Evolutionary conservation across 495 filamentous ascomycete genomes (phyloP).

Genomic region (Penicillium paradoxum): DNA sequence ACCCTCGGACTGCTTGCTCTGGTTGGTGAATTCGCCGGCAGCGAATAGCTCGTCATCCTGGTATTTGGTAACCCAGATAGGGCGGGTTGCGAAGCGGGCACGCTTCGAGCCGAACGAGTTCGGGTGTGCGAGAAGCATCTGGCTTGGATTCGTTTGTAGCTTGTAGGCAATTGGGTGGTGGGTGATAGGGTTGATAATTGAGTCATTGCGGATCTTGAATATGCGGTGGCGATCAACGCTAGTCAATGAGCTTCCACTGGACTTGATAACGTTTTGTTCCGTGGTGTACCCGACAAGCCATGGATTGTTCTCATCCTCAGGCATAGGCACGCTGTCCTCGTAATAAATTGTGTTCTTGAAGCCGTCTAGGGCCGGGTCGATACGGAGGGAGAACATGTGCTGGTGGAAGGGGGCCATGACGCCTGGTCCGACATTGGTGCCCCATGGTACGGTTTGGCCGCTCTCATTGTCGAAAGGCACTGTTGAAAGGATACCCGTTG

Average conservation of each 20-base stretch:
- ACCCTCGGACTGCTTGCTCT: conserved; percentile 57
- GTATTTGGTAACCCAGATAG: conserved; percentile 79
- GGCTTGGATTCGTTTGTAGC: conserved; percentile 64
- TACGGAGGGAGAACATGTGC: conserved; percentile 84
- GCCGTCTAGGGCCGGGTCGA: conserved; percentile 80
- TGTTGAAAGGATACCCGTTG: conserved; percentile 83
- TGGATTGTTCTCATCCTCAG: conserved; percentile 67
- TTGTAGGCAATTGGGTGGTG: conserved; percentile 77
- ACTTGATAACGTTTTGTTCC: conserved; percentile 53
- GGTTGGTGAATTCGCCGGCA: conserved; percentile 83
- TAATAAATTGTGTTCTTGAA: conserved; percentile 63
- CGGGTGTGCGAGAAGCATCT: conserved; percentile 69
- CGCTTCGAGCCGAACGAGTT: conserved; percentile 68
- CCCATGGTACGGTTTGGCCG: conserved; percentile 58
- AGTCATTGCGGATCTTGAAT: conserved; percentile 80
- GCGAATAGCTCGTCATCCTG: conserved; percentile 77
- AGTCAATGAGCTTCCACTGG: conserved; percentile 60
- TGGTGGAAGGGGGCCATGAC: conserved; percentile 78
- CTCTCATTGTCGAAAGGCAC: conserved; percentile 61
- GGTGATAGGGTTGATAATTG: conserved; percentile 64
- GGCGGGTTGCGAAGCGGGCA: conserved; percentile 77
- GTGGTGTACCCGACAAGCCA: conserved; percentile 71
- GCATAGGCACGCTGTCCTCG: conserved; percentile 69
- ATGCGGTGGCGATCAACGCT: conserved; percentile 59
- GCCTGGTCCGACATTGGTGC: conserved; percentile 81